Conservation (phyloP, 805 yeast species). For the Starmera caribaea region DNA sequence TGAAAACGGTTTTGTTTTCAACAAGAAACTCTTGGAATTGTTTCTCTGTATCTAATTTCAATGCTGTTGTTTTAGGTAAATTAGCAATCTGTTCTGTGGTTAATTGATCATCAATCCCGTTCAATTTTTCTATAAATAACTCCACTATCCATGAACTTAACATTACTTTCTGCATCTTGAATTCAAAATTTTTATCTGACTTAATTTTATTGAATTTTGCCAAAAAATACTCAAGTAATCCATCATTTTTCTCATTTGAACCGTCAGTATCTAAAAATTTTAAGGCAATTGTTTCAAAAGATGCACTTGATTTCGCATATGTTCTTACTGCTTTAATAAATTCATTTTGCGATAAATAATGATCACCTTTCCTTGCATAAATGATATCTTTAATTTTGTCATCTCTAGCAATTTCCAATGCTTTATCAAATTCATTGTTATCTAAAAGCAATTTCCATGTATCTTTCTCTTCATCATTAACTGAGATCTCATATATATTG, state of each 20-base stretch:
- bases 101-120: conserved; percentile 23
- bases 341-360: conserved; percentile 24
- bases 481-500: conserved; percentile 61
- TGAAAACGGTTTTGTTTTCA: conserved; percentile 39
- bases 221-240: conserved; percentile 37
- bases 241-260: conserved; percentile 23
- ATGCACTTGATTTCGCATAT: conserved; percentile 52
- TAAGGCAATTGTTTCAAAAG: conserved; percentile 63
- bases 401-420: conserved; percentile 35
- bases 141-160: conserved; percentile 28
- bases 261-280: conserved; percentile 30
- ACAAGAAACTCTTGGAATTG: conserved; percentile 41
- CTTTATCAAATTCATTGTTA: conserved; percentile 50
- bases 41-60: conserved; percentile 17
- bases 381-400: conserved; percentile 36
- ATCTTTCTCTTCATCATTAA: conserved; percentile 59
- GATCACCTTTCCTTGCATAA: conserved; percentile 43
- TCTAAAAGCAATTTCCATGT: conserved; percentile 64
- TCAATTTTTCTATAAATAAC: conserved; percentile 21
- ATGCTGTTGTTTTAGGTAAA: conserved; percentile 13
- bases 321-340: conserved; percentile 39
- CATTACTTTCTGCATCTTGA: conserved; percentile 21
- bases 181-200: conserved; percentile 13
- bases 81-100: conserved; percentile 18
- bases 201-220: conserved; percentile 29